Base-by-base conservation (phyloP, 2,329 filamentous ascomycete genomes). In the Exophiala sp. region DNA sequence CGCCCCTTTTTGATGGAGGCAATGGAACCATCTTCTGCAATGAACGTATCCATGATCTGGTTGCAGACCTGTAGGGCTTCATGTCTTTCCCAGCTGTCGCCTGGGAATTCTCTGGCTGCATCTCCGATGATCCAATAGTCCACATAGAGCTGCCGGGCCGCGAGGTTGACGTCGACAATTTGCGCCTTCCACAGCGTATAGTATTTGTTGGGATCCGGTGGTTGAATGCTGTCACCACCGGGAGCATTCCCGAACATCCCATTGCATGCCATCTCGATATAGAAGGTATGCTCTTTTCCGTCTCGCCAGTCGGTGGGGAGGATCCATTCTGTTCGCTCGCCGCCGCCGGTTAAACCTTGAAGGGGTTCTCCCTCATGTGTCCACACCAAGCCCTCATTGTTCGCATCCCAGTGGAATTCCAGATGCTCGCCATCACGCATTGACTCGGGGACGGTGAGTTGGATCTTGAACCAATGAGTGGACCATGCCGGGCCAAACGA, bases 201-300 rank as follows among this genome's bases (percentile, higher is more conserved):
- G 65, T 85, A 86, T 61, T 78, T 85, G 73, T 96, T 81, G n/a
- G 87, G 86, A 52, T 85, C 76, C 0, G 93, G 93, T 11, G 93
- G 89, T 65, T 95, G 87, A 60, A 96, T 97, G 24, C 77, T 81
- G 66, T 94, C 88, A 21, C 88, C 88, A 16, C 85, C 85, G 0
- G 85, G 78, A 0, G 89, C 85, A 66, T 95, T 95, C 60, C 93
- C 93, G 70, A 97, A 97, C 90, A 97, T 97, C 68, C 85, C 83
- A 67, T 98, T 98, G 71, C 93, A 97, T 16, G 93, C 93, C 87
- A 97, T 95, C 72, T 98, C 93, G 58, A 98, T 84, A 68, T 96
- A 98, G 62, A 98, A 86, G 14, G 78, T 81, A 66, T 97, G 90
- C 62, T 89, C 80, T 65, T 91, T 82, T 46, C 88, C 90, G 66